Evolutionary conservation across 371 early-diverging fungal species (phyloP).

Genomic region (Mucor ambiguus): DNA sequence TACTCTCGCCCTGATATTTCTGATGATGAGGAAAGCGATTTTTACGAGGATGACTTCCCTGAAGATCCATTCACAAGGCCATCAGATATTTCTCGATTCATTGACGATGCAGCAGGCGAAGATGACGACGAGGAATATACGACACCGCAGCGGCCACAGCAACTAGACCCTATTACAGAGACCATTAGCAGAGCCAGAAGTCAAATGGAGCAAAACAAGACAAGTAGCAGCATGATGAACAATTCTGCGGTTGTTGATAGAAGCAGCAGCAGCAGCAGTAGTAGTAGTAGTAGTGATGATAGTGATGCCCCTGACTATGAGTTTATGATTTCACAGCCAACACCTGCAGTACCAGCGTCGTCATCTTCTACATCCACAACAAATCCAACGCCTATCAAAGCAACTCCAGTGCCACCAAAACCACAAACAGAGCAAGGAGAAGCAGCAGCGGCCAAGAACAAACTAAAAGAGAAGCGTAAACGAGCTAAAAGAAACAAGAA

Average conservation of each 20-base stretch:
- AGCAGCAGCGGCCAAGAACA: neutral
- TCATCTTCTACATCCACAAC: neutral
- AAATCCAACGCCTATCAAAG: neutral
- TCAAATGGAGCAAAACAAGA: neutral
- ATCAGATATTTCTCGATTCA: neutral
- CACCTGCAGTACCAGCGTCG: neutral
- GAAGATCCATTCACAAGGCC: constrained; percentile 3
- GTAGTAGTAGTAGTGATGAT: neutral
- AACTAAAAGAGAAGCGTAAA: neutral
- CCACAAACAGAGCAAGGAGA: neutral
- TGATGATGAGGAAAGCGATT: neutral
- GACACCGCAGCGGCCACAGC: neutral
- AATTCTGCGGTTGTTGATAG: neutral
- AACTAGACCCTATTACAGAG: neutral
- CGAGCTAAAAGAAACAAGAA: neutral
- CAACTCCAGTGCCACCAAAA: neutral
- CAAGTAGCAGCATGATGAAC: neutral
- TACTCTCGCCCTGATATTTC: neutral
- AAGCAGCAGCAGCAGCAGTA: neutral
- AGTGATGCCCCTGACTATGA: constrained; percentile 10
- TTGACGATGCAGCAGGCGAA: constrained; percentile 11
- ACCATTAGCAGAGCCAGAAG: constrained; percentile 3
- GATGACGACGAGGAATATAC: neutral
- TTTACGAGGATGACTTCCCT: neutral
- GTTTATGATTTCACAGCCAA: neutral